Evolutionary conservation across 805 yeast genomes (phyloP).

Genomic region (Zygoascus bituminiphila): DNA sequence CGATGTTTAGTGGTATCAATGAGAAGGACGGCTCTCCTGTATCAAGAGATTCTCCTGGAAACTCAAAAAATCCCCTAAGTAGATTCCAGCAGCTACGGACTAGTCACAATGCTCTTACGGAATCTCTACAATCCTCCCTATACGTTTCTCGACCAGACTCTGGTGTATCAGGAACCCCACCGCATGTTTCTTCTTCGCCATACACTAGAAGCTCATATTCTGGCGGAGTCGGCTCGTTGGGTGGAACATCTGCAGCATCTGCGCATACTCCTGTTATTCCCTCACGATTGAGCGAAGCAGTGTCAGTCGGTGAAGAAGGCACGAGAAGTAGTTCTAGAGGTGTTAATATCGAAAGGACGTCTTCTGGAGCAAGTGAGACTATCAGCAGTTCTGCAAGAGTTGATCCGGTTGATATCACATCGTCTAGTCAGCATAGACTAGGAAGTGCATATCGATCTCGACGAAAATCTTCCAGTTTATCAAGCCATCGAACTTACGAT

Average conservation of each 20-base stretch:
- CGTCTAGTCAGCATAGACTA: constrained; percentile 4
- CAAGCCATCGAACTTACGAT: neutral
- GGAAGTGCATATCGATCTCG: constrained; percentile 5
- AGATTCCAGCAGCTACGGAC: constrained; percentile 28
- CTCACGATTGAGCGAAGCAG: constrained; percentile 30
- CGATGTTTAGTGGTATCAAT: neutral
- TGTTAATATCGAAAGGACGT: neutral
- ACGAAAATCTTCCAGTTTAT: constrained; percentile 1
- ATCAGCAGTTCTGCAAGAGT: constrained; percentile 13
- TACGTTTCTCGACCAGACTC: constrained; percentile 1
- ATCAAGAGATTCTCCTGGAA: neutral
- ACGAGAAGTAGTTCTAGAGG: neutral
- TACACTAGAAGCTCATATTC: constrained; percentile 9
- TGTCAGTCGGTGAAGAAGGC: constrained; percentile 11
- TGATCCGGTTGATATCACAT: constrained; percentile 11
- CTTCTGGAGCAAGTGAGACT: neutral
- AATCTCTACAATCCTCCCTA: constrained; percentile 26
- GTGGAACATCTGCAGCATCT: constrained; percentile 8
- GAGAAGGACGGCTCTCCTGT: constrained; percentile 2
- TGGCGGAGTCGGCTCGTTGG: constrained; percentile 3
- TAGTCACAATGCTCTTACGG: constrained; percentile 29
- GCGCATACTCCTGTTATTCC: constrained; percentile 30
- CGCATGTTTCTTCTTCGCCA: neutral
- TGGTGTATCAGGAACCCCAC: neutral
- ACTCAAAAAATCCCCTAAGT: constrained; percentile 23